Base-by-base conservation (phyloP, 164 flowering plant species). In the Tetracentron sinense region DNA sequence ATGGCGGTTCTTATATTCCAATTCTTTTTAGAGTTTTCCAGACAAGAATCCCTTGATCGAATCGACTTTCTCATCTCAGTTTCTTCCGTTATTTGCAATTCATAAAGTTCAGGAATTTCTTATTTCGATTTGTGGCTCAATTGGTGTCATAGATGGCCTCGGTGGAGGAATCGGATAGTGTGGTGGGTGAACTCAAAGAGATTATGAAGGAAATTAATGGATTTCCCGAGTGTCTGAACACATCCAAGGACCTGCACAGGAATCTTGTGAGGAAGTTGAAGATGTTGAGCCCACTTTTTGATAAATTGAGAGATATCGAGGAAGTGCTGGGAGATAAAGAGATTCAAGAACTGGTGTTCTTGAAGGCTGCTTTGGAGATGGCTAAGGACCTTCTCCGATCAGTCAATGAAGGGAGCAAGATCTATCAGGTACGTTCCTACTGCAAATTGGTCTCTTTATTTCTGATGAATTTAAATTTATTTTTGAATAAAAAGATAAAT, bases 211-310 rank as follows among this genome's bases (percentile, higher is more conserved):
- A 75, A 66, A 72, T 89, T 55, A 78, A 82, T 16, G 83, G 58
- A 58, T 72, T 82, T 33, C 82, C 89, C 7, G 96, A 88, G 57
- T 88, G 88, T 68, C 69, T 67, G 25, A 72, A 76, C 69, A 66
- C 71, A 0, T 77, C 76, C 48, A 88, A 76, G 83, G 82, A 72
- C 77, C 76, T 83, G 78, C 82, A 81, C 63, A 54, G 76, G 19
- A 81, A 85, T 75, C 75, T 92, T 62, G 81, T 76, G 10, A 79
- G 98, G 47, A 78, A 96, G 67, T 78, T 92, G 65, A 90, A 86
- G 87, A 82, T 92, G 0, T 68, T 92, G 63, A 81, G 85, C 74
- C 96, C 98, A 54, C 70, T 92, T 27, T 84, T 90, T 58, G 98
- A 92, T 73, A 96, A 92, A 63, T 72, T 90, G 73, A 70, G 69